Evolutionary conservation across 495 filamentous ascomycete genomes (phyloP), one percentile per base, ranked within the genome.

Genomic region (Xylaria grammica): DNA sequence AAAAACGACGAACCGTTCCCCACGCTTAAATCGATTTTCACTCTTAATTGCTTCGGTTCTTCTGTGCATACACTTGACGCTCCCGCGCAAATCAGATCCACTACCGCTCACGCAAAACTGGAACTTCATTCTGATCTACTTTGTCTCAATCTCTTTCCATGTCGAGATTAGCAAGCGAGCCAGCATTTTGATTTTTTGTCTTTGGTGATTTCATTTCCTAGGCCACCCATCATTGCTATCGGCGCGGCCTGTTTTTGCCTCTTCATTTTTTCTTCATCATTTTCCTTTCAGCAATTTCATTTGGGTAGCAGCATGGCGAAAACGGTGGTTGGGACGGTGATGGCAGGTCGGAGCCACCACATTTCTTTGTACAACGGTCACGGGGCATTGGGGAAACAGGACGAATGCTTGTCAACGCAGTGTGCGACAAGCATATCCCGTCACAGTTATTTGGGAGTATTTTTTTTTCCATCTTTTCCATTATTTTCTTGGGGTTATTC

Each of bases 101-200:
- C 55, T 63, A 66, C 63, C 34, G 63, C 65, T 69, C 62, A 71
- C 58, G 69, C 67, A 62, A 67, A 64, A 67, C 67, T 61, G 69
- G 61, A 60, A 68, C 60, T 61, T 59, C 15, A 42, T 42, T 42
- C 64, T 68, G 67, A 72, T 74, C 69, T 71, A 68, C 62, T 68
- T 74, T 70, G 56, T 69, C 53, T 29, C 58, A 34, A 58, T 57
- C 36, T 65, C 42, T 45, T 62, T 60, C 46, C 30, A 69, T 75
- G 65, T 74, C 58, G 61, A 71, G 60, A 59, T 56, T 68, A 74
- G 75, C 72, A 67, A 77, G 74, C 77, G 67, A 79, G 78, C 75
- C 59, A 80, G 75, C 78, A 71, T 80, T 74, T n/a, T 70, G 74
- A 72, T 26, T 63, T 73, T 77, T 75, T 48, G 32, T 26, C 56